phyloP scores from a whole-genome alignment of 129 eudicot genomes.

The Tagetes patula region DNA sequence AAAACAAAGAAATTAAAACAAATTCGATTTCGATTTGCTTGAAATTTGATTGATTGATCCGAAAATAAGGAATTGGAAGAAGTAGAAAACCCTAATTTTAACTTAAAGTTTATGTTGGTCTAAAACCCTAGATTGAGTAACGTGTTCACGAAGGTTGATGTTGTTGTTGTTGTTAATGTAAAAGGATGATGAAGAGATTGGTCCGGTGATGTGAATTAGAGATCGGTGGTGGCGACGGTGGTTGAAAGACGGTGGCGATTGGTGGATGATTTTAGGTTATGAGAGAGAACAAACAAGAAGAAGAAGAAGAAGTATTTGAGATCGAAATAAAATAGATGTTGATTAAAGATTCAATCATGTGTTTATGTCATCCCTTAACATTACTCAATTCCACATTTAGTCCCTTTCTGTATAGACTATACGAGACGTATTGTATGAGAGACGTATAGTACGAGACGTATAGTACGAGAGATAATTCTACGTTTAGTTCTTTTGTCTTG shows the following conservation, averaged over 20 bases:
- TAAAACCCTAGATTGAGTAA: conserved; percentile 37
- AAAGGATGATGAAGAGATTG: conserved; percentile 1
- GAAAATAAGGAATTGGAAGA: neutral
- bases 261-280: neutral
- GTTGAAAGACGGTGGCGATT: neutral
- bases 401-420: neutral
- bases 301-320: conserved; percentile 11
- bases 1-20: conserved; percentile 14
- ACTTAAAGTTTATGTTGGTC: conserved; percentile 11
- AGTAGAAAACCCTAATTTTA: conserved; percentile 28
- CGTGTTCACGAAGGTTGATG: conserved; percentile 16
- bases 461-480: too few species aligned
- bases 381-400: neutral
- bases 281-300: neutral
- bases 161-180: neutral
- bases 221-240: neutral
- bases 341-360: neutral
- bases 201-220: conserved; percentile 16
- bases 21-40: conserved; percentile 13
- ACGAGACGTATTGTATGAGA: too few species aligned
- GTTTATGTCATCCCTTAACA: neutral
- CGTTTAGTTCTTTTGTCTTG: too few species aligned
- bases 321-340: neutral
- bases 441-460: too few species aligned
- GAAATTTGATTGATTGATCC: conserved; percentile 7